phyloP scores from a whole-genome alignment of 2,329 filamentous ascomycete species.

The Cladosporium sp. region DNA sequence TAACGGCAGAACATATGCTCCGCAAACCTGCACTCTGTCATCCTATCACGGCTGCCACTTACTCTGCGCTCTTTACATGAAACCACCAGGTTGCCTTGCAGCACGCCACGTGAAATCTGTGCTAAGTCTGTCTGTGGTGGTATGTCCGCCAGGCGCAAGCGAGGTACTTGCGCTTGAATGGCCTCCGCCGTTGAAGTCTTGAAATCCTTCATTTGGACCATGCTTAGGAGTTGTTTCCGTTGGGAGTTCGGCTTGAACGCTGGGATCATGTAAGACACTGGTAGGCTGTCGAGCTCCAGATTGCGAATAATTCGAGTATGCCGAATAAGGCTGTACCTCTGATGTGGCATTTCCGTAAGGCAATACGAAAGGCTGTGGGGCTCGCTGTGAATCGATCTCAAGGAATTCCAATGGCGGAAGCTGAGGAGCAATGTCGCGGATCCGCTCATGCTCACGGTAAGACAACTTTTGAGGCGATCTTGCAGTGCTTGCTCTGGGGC shows the following conservation, averaged over 20 bases:
- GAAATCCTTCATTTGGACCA: background rate
- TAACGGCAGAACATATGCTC: too few relatives aligned
- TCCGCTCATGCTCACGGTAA: conserved; percentile 2
- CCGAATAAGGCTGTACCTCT: background rate
- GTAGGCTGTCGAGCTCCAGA: too few relatives aligned
- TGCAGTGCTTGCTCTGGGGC: background rate
- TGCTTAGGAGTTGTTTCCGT: background rate
- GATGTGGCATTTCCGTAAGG: background rate
- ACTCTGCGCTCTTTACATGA: background rate
- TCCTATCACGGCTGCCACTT: too few relatives aligned
- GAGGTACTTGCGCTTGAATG: background rate
- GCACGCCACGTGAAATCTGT: conserved; percentile 4
- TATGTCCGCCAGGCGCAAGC: background rate
- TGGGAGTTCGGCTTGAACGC: conserved; percentile 1
- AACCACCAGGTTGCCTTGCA: background rate
- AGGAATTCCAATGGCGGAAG: background rate
- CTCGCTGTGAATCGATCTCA: background rate
- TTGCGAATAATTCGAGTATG: too few relatives aligned
- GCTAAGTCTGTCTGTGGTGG: background rate
- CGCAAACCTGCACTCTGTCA: too few relatives aligned
- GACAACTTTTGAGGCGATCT: background rate
- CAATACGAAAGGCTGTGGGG: background rate
- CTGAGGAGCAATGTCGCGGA: background rate
- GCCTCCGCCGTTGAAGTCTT: background rate
- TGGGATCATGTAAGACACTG: background rate